Evolutionary conservation across 805 yeast species (phyloP), one percentile per base, ranked within the genome.

Genomic region (Yamadazyma philogaea): DNA sequence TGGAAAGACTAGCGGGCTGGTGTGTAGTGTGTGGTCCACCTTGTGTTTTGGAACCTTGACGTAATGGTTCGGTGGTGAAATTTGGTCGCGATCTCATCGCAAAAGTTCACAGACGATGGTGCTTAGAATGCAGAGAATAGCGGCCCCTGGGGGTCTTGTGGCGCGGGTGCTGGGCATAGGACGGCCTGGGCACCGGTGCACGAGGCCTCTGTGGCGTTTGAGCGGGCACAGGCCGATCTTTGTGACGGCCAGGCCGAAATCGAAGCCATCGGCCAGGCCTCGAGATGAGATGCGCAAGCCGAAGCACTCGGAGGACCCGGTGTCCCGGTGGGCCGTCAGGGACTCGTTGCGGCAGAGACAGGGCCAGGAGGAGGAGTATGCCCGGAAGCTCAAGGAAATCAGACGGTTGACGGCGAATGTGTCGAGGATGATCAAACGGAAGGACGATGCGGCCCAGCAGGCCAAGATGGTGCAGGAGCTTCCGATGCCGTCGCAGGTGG

Each of bases 401-500:
- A 53, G 53, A 21, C 38, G 44, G 1, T 50, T 68, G 32, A 60
- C 76, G 2, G 55, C 56, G 12, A 50, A 54, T 51, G 72, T 48
- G 16, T 52, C 60, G 30, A 49, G 32, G 45, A 60, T 37, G 51
- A 60, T 55, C 37, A 44, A 37, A 45, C 30, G 49, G 53, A 21
- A 56, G 47, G 44, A 44, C 41, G 43, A 46, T 21, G 49, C 48
- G 17, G 36, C 53, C 16, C 57, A 54, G 30, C 55, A 55, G 19
- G 43, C 38, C 15, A 52, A 51, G 18, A 42, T 44, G 12, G 30
- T 48, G 5, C 36, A 47, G 11, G 40, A 44, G 3, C 38, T 53
- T 3, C 51, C 57, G 3, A 44, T 57, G 42, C 57, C 59, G 8
- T 50, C 59, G 2, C 48, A 52, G 15, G 19, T 46, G 5, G 39